A percentile compares a stretch with the other conserved stretches of the same genome.
Conservation (phyloP, 306 rosid genomes). For the Rubus idaeus region DNA sequence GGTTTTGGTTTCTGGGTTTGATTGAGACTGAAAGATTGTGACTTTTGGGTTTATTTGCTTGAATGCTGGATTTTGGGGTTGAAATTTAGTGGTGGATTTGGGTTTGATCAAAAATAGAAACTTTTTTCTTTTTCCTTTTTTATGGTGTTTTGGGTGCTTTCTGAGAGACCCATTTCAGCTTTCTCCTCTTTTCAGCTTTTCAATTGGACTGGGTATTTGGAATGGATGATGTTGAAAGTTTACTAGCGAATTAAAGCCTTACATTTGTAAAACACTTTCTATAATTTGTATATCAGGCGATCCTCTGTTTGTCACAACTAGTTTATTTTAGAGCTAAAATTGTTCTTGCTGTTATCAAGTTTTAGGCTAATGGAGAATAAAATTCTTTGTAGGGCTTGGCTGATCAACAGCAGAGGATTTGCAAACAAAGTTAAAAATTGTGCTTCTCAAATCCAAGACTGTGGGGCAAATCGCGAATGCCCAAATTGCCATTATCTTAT, state of each 20-base stretch:
- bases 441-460: conserved; percentile 60
- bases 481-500: conserved; percentile 64
- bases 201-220: neutral
- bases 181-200: neutral
- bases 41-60: neutral
- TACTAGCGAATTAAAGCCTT: neutral
- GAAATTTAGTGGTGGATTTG: neutral
- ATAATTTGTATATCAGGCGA: neutral
- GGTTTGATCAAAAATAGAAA: neutral
- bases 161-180: conserved; percentile 13
- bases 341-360: neutral
- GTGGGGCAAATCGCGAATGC: conserved; percentile 78
- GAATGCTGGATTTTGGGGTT: conserved; percentile 1
- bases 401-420: conserved; percentile 62
- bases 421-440: conserved; percentile 80
- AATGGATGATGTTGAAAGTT: neutral
- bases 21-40: neutral
- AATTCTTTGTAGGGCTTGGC: conserved; percentile 63
- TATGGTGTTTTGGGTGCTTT: neutral
- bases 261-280: neutral
- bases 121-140: neutral
- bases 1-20: conserved; percentile 13
- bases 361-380: neutral
- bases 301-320: neutral
- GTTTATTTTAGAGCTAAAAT: neutral